Evolutionary conservation across 2,329 filamentous ascomycete genomes (phyloP).

Genomic region (Lachnellula suecica): DNA sequence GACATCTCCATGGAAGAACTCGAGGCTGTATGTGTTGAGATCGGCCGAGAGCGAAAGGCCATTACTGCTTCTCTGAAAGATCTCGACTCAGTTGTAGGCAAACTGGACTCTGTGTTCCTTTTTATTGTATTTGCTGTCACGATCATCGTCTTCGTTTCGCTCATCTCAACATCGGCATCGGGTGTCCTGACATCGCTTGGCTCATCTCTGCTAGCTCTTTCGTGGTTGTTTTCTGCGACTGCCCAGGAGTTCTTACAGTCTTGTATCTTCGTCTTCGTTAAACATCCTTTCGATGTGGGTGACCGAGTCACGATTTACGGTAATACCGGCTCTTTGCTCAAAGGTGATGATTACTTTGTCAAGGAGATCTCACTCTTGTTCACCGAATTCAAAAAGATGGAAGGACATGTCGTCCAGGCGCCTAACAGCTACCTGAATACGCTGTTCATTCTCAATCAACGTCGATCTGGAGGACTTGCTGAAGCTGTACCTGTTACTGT

Average conservation of each 20-base stretch:
- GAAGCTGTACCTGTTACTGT: conserved; percentile 83
- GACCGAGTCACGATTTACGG: conserved; percentile 92
- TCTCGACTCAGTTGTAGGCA: conserved; percentile 87
- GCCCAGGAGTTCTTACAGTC: conserved; percentile 95
- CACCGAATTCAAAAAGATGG: conserved; percentile 98
- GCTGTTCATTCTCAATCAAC: conserved; percentile 92
- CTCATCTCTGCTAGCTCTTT: conserved; percentile 81
- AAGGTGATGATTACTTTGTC: conserved; percentile 92
- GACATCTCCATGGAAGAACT: conserved; percentile 96
- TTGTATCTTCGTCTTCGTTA: conserved; percentile 92
- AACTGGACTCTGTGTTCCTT: conserved; percentile 85
- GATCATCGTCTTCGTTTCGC: conserved; percentile 81
- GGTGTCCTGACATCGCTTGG: conserved; percentile 88
- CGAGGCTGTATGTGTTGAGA: conserved; percentile 89
- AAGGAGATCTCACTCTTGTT: conserved; percentile 91
- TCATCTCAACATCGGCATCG: conserved; percentile 88
- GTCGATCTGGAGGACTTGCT: conserved; percentile 82
- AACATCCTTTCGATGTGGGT: conserved; percentile 95
- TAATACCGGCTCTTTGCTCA: conserved; percentile 75
- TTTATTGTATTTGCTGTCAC: conserved; percentile 82
- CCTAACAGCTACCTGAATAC: conserved; percentile 93
- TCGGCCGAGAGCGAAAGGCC: conserved; percentile 90
- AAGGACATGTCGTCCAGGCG: conserved; percentile 92
- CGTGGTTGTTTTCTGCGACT: conserved; percentile 89
- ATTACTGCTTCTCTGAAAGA: conserved; percentile 95